Percentiles rank a stretch among this genome's conserved stretches.
These are phyloP conservation scores for Xylariaceae sp. DNA, from an alignment of 2,329 filamentous ascomycete species.

Conservation along the genomic window DNA sequence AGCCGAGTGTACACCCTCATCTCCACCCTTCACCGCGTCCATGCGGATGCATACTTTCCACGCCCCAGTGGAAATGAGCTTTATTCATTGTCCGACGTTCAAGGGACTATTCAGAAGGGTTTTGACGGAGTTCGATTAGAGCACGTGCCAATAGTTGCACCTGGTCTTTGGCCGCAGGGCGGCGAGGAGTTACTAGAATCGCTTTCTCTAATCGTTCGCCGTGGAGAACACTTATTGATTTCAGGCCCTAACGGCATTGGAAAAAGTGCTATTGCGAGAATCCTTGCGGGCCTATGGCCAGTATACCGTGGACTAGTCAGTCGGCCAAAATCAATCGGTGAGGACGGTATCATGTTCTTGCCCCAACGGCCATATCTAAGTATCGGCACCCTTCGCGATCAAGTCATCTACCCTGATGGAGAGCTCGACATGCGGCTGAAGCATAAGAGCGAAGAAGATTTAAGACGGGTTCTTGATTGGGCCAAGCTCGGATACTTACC, in stretches of 20 bases:
- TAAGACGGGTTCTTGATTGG: constrained; percentile 74
- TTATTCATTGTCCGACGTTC: constrained; percentile 84
- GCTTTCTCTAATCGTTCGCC: constrained; percentile 81
- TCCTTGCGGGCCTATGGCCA: constrained; percentile 92
- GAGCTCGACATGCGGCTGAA: constrained; percentile 89
- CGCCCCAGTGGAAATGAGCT: constrained; percentile 65
- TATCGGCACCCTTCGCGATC: constrained; percentile 87
- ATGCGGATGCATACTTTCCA: constrained; percentile 82
- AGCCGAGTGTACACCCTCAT: constrained; percentile 94
- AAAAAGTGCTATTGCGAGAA: constrained; percentile 81
- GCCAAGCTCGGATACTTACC: constrained; percentile 85
- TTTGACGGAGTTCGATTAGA: constrained; percentile 94
- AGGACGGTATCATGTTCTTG: constrained; percentile 97
- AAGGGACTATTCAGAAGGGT: constrained; percentile 89
- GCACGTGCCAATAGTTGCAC: constrained; percentile 88
- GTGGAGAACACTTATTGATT: constrained; percentile 89
- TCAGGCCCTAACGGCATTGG: constrained; percentile 93
- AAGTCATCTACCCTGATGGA: constrained; percentile 96
- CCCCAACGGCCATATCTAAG: constrained; percentile 90
- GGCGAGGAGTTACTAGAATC: constrained; percentile 89
- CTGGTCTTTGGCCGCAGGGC: constrained; percentile 79
- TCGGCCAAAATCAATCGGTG: constrained; percentile 71
- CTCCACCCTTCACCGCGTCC: constrained; percentile 87
- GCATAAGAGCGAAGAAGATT: constrained; percentile 70
- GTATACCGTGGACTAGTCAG: constrained; percentile 88